Conservation (phyloP, 2,329 filamentous ascomycete genomes). For the Alternaria panax region DNA sequence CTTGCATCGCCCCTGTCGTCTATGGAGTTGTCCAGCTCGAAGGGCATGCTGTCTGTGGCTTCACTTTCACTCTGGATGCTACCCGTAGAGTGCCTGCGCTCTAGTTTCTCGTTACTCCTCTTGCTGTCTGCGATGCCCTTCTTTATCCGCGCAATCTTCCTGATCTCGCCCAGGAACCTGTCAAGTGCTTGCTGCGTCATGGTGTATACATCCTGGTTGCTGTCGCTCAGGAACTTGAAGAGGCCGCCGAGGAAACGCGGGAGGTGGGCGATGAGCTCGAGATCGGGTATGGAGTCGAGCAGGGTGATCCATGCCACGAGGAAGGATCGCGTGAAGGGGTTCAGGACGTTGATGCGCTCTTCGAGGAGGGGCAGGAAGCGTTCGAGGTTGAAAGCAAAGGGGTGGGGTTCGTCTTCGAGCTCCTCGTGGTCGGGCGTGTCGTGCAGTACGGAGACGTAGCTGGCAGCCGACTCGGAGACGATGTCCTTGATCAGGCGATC, state of each 20-base stretch:
- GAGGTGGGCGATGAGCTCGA: slow-evolving; percentile 91
- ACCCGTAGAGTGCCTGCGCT: slow-evolving; percentile 73
- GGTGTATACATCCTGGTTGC: slow-evolving; percentile 92
- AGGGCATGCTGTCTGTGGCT: slow-evolving; percentile 60
- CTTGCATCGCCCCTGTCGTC: slow-evolving; percentile 59
- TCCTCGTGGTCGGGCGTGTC: slow-evolving; percentile 60
- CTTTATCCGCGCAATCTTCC: slow-evolving; percentile 90
- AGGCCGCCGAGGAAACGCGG: slow-evolving; percentile 90
- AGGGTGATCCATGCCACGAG: slow-evolving; percentile 95
- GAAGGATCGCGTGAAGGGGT: slow-evolving; percentile 93
- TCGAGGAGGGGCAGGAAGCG: slow-evolving; percentile 92
- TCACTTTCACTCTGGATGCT: slow-evolving; percentile 58
- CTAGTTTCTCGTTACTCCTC: slow-evolving; percentile 70
- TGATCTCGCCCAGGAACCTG: slow-evolving; percentile 91
- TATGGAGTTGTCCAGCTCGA: slow-evolving; percentile 56
- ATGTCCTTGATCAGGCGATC: slow-evolving; percentile 97
- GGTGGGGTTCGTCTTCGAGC: slow-evolving; percentile 28
- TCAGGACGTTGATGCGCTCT: slow-evolving; percentile 92
- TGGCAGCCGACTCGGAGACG: slow-evolving; percentile 91
- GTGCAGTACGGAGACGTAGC: slow-evolving; percentile 90
- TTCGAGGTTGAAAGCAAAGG: slow-evolving; percentile 80
- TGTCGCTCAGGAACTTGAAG: slow-evolving; percentile 89
- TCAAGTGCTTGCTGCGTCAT: slow-evolving; percentile 89
- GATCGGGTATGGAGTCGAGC: slow-evolving; percentile 93
- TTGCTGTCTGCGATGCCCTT: slow-evolving; percentile 89